phyloP scores from a whole-genome alignment of 2,329 filamentous ascomycete species.

The Fusarium sp. region DNA sequence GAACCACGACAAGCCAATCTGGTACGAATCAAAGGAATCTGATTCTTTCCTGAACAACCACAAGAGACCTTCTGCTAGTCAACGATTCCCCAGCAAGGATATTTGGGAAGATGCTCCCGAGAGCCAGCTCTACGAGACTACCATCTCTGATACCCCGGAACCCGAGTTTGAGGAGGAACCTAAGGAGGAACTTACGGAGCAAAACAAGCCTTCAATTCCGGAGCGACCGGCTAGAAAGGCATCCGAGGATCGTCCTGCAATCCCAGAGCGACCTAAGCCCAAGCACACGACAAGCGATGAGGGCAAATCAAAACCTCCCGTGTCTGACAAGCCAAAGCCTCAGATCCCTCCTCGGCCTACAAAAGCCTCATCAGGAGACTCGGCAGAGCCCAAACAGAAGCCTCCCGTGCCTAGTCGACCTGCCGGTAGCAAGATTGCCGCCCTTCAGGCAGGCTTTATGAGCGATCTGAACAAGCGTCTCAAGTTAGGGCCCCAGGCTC shows the following conservation, averaged over 20 bases:
- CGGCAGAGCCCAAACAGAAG: constrained; percentile 72
- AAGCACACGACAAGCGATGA: constrained; percentile 53
- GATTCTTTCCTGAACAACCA: constrained; percentile 55
- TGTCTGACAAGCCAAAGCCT: constrained; percentile 67
- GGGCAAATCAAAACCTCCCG: constrained; percentile 50
- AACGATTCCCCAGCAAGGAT: constrained; percentile 89
- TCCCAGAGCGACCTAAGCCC: constrained; percentile 65
- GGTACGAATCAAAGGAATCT: constrained; percentile 56
- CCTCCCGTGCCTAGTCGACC: constrained; percentile 81
- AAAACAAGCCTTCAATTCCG: constrained; percentile 45
- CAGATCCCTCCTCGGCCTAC: constrained; percentile 68
- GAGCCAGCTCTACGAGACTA: constrained; percentile 81
- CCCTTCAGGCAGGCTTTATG: constrained; percentile 90
- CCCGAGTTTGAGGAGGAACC: constrained; percentile 40
- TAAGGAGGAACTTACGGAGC: constrained; percentile 30
- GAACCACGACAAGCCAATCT: constrained; percentile 51
- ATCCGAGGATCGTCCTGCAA: constrained; percentile 54
- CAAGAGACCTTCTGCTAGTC: constrained; percentile 64
- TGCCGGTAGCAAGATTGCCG: constrained; percentile 85
- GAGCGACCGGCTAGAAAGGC: constrained; percentile 50
- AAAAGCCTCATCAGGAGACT: constrained; percentile 57
- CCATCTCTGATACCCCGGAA: constrained; percentile 58
- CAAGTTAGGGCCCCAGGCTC: constrained; percentile 82
- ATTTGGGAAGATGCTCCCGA: constrained; percentile 96
- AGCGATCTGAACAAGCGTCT: constrained; percentile 91